Evolutionary conservation across 176 grass and related monocot species (phyloP).

Genomic region (Canna indica): DNA sequence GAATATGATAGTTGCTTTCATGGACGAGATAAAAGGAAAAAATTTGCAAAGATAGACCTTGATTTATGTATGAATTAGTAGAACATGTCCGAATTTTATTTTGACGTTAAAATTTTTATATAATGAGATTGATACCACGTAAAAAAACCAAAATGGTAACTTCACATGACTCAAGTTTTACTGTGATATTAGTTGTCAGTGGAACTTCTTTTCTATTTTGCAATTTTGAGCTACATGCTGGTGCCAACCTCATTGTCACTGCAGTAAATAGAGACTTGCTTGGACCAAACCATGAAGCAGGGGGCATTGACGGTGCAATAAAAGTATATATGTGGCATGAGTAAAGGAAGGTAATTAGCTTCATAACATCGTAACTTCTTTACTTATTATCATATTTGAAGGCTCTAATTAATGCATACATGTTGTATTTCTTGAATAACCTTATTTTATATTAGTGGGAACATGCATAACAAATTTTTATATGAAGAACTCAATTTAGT

Average conservation of each 20-base stretch:
- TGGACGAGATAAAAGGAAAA: no score
- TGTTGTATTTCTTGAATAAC: not conserved
- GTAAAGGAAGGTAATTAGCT: not conserved
- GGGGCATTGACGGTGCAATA: not conserved
- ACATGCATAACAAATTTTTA: no score
- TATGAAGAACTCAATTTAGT: no score
- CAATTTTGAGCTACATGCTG: not conserved
- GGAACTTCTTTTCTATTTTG: not conserved
- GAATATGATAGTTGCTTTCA: no score
- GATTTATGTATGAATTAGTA: no score
- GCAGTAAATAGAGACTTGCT: not conserved
- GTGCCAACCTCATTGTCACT: not conserved
- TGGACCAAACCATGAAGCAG: not conserved
- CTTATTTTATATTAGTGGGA: no score
- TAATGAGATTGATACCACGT: no score
- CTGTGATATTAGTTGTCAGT: not conserved
- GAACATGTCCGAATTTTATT: no score
- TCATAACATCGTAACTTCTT: not conserved
- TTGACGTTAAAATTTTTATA: no score
- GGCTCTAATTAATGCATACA: not conserved
- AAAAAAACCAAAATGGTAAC: not conserved
- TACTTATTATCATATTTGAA: not conserved
- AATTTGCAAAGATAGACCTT: no score
- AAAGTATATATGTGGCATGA: not conserved
- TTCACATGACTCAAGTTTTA: not conserved